A percentile compares a stretch with the other conserved stretches of the same genome.
phyloP scores from a whole-genome alignment of 2,329 filamentous ascomycete genomes.

The Tolypocladium endophyticum region DNA sequence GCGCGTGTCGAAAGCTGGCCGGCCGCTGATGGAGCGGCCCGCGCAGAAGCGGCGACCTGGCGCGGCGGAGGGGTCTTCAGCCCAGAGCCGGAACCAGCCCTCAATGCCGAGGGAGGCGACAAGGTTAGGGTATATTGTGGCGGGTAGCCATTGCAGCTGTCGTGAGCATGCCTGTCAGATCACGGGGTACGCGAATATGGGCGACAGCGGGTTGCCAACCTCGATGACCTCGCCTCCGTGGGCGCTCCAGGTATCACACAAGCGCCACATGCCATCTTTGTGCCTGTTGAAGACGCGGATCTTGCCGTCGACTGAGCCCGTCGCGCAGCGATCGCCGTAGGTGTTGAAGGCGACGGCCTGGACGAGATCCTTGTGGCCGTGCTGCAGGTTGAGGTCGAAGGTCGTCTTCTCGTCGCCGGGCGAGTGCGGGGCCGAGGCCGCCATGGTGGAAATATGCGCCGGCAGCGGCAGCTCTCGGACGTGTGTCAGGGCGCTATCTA shows the following conservation, averaged over 20 bases:
- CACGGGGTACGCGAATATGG: not conserved
- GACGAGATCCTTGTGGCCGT: slow-evolving; percentile 71
- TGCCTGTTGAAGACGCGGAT: slow-evolving; percentile 86
- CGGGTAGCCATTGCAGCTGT: slow-evolving; percentile 86
- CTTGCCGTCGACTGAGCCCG: slow-evolving; percentile 83
- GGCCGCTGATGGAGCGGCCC: slow-evolving; percentile 36
- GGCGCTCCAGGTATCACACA: slow-evolving; percentile 81
- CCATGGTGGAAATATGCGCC: slow-evolving; percentile 11
- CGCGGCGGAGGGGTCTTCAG: slow-evolving; percentile 74
- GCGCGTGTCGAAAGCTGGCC: slow-evolving; percentile 44
- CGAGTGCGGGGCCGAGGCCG: slow-evolving; percentile 20
- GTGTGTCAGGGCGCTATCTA: not conserved
- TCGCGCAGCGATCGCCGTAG: slow-evolving; percentile 85
- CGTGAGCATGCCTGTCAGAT: not conserved
- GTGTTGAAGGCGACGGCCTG: slow-evolving; percentile 83
- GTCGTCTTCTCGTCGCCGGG: slow-evolving; percentile 33
- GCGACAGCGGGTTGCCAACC: slow-evolving; percentile 34
- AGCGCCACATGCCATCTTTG: slow-evolving; percentile 63
- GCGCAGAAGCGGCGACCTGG: slow-evolving; percentile 73
- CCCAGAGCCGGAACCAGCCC: slow-evolving; percentile 84
- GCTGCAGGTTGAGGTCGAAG: slow-evolving; percentile 54
- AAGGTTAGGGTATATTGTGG: slow-evolving; percentile 75
- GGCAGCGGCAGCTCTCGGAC: not conserved
- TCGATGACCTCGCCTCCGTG: slow-evolving; percentile 86
- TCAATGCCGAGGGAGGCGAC: slow-evolving; percentile 84